Conservation (phyloP, 192 early-diverging fungal species). For the Coemansia sp. region DNA sequence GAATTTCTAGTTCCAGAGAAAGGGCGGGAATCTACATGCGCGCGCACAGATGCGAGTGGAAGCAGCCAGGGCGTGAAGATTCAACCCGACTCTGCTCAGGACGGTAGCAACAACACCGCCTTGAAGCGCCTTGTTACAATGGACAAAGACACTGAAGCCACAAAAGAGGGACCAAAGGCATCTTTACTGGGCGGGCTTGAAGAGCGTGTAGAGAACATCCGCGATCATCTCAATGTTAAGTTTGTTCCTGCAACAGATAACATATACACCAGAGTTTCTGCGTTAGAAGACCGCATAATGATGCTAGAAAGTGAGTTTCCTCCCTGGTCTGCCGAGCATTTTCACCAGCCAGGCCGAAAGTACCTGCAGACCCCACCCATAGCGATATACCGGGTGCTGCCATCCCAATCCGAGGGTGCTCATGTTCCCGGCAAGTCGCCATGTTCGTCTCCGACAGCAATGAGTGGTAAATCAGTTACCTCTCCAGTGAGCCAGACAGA, state of each 20-base stretch:
- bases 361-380: slow-evolving; percentile 37
- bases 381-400: slow-evolving; percentile 37
- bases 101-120: slow-evolving; percentile 65
- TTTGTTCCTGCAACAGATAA: slow-evolving; percentile 54
- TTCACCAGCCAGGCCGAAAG: slow-evolving; percentile 57
- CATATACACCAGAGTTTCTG: slow-evolving; percentile 61
- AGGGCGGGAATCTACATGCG: slow-evolving; percentile 52
- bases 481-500: neutral
- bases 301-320: slow-evolving; percentile 76
- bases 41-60: slow-evolving; percentile 71
- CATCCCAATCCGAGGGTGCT: slow-evolving; percentile 3
- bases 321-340: slow-evolving; percentile 76
- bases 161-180: slow-evolving; percentile 4
- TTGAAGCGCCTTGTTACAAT: slow-evolving; percentile 58
- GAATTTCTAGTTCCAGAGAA: slow-evolving; percentile 58
- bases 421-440: neutral
- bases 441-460: neutral
- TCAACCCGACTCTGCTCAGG: slow-evolving; percentile 63
- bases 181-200: slow-evolving; percentile 36
- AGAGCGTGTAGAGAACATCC: slow-evolving; percentile 67
- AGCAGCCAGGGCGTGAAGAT: slow-evolving; percentile 79
- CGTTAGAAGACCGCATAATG: slow-evolving; percentile 77
- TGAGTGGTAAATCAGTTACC: neutral
- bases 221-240: slow-evolving; percentile 70
- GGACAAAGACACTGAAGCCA: neutral